Base-by-base conservation (phyloP, 2,329 filamentous ascomycete genomes). In the Trichoderma afroharzianum region DNA sequence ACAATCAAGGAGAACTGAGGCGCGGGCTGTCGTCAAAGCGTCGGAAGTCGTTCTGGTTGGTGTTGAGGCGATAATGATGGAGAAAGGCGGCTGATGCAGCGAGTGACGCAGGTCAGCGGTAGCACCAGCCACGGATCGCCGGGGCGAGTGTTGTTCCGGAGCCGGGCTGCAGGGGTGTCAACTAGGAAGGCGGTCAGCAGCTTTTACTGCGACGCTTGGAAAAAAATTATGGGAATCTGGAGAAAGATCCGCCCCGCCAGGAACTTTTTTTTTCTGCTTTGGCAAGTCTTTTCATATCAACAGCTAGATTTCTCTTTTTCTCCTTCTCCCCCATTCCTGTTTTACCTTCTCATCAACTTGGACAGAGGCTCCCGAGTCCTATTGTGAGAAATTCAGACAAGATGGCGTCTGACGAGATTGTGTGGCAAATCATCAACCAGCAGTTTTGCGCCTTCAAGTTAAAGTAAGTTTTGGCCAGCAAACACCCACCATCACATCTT, bases 391-490 rank as follows among this genome's bases (percentile, higher is more conserved):
- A 66, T 9, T 62, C 28, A 33, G 24, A 36, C 78, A 83, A 72
- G 71, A 97, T 96, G 93, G 90, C 93, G 72, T 97, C 94, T 74
- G 95, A 98, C 86, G 95, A 98, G 83, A 97, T 98, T 75, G 92
- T 98, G 74, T 99, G 96, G 96, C 91, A 95, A 81, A 93, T 98
- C 71, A 97, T 98, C 76, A 97, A 97, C 83, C 93, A 96, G 83
- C 93, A 95, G 80, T 97, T 96, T 81, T 98, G 96, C 85, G 91
- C 92, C 66, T 98, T 95, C 87, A 98, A 98, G 81, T 86, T 98
- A 76, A 97, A 97, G 90, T 94, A 84, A 76, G 88, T 77, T 24
- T 8, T 63, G 43, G 24, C 21, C 32, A 55, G 33, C 57, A 32
- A 24, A 32, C 47, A 39, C 24, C 5, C 26, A 55, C 8, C 6